phyloP scores from a whole-genome alignment of 306 rosid genomes.

The Acacia melanoxylon region DNA sequence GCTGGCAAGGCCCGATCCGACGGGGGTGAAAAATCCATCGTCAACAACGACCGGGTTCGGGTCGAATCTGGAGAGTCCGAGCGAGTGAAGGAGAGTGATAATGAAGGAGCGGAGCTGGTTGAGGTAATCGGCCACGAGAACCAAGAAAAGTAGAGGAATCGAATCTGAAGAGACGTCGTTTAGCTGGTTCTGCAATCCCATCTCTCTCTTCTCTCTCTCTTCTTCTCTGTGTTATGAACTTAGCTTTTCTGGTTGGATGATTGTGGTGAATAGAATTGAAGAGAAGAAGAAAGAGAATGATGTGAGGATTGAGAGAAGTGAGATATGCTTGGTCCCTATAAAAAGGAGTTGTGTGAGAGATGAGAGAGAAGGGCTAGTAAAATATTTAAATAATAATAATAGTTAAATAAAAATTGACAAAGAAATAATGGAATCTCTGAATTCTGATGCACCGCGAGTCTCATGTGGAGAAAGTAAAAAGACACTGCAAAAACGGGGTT shows the following conservation, averaged over 20 bases:
- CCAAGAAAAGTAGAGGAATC: constrained; percentile 67
- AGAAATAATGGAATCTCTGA: background rate
- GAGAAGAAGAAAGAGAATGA: background rate
- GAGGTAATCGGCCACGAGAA: constrained; percentile 62
- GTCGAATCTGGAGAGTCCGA: constrained; percentile 49
- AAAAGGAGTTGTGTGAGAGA: background rate
- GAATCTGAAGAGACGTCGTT: constrained; percentile 88
- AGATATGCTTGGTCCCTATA: constrained; percentile 19
- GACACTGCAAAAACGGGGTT: background rate
- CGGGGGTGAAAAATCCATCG: constrained; percentile 41
- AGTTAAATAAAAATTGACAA: background rate
- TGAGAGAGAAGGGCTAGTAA: no score
- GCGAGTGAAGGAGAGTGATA: constrained; percentile 40
- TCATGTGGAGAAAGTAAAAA: background rate
- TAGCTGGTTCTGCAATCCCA: constrained; percentile 83
- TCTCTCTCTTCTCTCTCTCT: background rate
- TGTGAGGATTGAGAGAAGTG: constrained; percentile 13
- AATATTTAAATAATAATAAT: background rate
- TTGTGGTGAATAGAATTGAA: background rate
- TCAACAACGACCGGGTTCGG: constrained; percentile 35
- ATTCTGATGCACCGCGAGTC: background rate
- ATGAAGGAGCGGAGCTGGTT: constrained; percentile 56
- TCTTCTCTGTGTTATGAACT: background rate
- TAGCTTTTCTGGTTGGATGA: background rate
- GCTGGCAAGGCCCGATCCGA: constrained; percentile 76